Evolutionary conservation across 2,329 filamentous ascomycete species (phyloP).

Genomic region (Cordyceps cicadae): DNA sequence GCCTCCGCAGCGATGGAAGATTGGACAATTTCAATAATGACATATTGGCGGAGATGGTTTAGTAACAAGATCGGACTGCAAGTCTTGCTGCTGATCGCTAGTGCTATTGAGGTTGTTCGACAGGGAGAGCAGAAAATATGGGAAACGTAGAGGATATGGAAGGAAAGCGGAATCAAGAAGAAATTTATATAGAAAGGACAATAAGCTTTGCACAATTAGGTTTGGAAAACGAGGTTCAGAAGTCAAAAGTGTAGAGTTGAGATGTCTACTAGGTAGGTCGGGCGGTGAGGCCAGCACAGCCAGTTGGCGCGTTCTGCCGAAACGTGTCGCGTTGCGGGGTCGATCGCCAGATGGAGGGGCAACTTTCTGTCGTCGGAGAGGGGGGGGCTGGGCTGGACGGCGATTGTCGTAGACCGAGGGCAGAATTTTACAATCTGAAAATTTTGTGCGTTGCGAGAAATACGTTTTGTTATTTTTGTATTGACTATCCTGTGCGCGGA

Average conservation of each 20-base stretch:
- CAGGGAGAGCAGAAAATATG: no score
- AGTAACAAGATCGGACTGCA: not conserved
- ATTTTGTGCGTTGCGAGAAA: not conserved
- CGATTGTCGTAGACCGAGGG: slow-evolving; percentile 9
- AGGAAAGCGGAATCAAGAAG: no score
- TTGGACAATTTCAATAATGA: slow-evolving; percentile 34
- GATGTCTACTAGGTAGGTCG: not conserved
- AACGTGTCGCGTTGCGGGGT: slow-evolving; percentile 4
- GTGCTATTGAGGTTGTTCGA: not conserved
- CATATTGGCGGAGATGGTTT: slow-evolving; percentile 27
- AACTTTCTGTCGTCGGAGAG: not conserved
- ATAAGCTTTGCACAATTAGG: no score
- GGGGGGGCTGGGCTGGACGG: not conserved
- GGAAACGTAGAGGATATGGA: no score
- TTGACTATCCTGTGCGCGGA: not conserved
- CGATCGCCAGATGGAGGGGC: slow-evolving; percentile 3
- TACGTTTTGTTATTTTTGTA: not conserved
- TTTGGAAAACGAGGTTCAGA: no score
- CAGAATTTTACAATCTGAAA: not conserved
- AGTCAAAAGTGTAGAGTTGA: no score
- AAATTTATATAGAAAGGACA: no score
- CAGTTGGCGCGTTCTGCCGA: slow-evolving; percentile 1
- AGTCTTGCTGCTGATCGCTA: not conserved
- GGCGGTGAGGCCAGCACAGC: not conserved
- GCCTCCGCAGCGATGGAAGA: slow-evolving; percentile 55